Conservation (phyloP, 2,329 filamentous ascomycete genomes). For the Metarhizium album region DNA sequence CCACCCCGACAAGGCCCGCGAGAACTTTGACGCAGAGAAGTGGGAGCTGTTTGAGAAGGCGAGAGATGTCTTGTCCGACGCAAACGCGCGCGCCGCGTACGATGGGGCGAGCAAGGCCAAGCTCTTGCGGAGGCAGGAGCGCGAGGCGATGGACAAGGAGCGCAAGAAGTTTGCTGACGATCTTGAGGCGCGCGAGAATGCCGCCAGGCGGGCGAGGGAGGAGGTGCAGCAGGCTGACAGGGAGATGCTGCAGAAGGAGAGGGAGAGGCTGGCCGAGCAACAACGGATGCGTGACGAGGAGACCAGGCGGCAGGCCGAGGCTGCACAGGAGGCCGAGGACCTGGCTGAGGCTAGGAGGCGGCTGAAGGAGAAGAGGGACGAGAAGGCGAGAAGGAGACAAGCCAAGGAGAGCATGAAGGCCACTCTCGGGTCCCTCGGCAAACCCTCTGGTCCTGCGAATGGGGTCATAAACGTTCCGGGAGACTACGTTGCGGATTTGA, state of each 20-base stretch:
- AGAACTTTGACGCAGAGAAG: slow-evolving; percentile 62
- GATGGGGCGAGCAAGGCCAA: slow-evolving; percentile 64
- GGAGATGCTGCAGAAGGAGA: slow-evolving; percentile 27
- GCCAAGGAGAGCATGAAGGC: slow-evolving; percentile 25
- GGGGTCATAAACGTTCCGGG: slow-evolving; percentile 26
- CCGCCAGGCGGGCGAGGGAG: slow-evolving; percentile 48
- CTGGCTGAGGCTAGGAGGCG: slow-evolving; percentile 25
- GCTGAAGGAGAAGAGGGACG: slow-evolving; percentile 30
- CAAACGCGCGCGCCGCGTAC: slow-evolving; percentile 62
- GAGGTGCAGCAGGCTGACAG: slow-evolving; percentile 27
- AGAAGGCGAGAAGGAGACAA: slow-evolving; percentile 26
- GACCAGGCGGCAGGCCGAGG: slow-evolving; percentile 21
- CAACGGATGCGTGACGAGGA: slow-evolving; percentile 28
- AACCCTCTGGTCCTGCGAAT: slow-evolving; percentile 19
- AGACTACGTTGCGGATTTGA: slow-evolving; percentile 21
- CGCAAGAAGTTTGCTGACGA: slow-evolving; percentile 75
- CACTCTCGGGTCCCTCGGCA: slow-evolving; percentile 9
- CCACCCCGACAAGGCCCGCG: slow-evolving; percentile 84
- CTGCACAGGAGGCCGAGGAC: slow-evolving; percentile 28
- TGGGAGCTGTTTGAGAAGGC: slow-evolving; percentile 81
- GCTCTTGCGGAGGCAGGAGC: slow-evolving; percentile 57
- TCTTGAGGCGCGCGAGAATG: slow-evolving; percentile 65
- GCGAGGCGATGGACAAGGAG: slow-evolving; percentile 62
- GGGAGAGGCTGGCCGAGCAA: slow-evolving; percentile 24
- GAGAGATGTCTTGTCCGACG: slow-evolving; percentile 70